Evolutionary conservation across 1,284 basidiomycete species (phyloP).

Genomic region (Cutaneotrichosporon curvatum): DNA sequence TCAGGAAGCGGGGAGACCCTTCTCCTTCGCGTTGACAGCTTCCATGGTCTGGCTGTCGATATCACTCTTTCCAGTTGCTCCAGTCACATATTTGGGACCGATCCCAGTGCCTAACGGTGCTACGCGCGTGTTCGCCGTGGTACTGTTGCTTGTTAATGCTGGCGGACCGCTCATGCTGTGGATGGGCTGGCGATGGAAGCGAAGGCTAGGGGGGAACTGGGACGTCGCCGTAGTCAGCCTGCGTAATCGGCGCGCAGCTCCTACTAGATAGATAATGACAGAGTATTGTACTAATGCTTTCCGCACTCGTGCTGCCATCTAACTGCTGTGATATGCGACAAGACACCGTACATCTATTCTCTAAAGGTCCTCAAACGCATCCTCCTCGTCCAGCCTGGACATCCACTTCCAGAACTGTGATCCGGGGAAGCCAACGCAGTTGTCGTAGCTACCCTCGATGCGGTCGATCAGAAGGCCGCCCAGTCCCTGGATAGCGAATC

Average conservation of each 20-base stretch:
- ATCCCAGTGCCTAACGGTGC: conserved; percentile 15
- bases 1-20: conserved; percentile 29
- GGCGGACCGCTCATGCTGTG: conserved; percentile 36
- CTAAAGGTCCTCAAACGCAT: conserved; percentile 40
- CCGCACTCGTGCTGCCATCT: no score
- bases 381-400: conserved; percentile 38
- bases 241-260: conserved; percentile 13
- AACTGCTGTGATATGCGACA: no score
- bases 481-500: conserved; percentile 87
- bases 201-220: conserved; percentile 36
- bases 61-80: conserved; percentile 25
- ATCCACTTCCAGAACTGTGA: conserved; percentile 45
- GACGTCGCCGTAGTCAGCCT: conserved; percentile 37
- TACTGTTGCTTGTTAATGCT: conserved; percentile 29
- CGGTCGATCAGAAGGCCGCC: conserved; percentile 73
- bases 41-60: conserved; percentile 29
- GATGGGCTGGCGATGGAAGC: conserved; percentile 42
- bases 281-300: no score
- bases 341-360: background rate
- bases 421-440: conserved; percentile 62
- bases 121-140: conserved; percentile 16
- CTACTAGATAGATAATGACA: no score
- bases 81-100: background rate
- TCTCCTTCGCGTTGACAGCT: conserved; percentile 29
- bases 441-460: conserved; percentile 86